Percentiles rank a stretch among this genome's conserved stretches.
Conservation (phyloP, 2,329 filamentous ascomycete species). For the Xylariaceae sp. region DNA sequence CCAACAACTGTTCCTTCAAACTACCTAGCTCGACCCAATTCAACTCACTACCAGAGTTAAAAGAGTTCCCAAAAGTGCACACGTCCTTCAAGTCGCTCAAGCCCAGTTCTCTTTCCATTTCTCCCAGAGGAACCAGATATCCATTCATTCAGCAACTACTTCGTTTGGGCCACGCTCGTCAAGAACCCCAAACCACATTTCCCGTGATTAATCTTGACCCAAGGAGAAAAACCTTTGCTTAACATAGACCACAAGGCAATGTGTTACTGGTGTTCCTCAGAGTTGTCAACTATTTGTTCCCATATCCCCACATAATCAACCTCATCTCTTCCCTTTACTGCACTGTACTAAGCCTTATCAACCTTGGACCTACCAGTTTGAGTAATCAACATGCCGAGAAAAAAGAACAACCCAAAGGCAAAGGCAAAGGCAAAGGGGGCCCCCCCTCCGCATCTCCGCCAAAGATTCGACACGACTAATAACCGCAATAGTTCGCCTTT, state of each 20-base stretch:
- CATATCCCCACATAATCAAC: conserved; percentile 20
- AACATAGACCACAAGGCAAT: conserved; percentile 11
- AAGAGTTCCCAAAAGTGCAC: not conserved
- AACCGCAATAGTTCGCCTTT: conserved; percentile 26
- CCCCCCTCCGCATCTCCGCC: conserved; percentile 21
- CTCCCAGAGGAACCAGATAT: not conserved
- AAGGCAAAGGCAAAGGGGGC: conserved; percentile 31
- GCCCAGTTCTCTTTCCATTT: not conserved
- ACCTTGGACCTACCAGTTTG: no score
- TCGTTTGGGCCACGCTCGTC: not conserved
- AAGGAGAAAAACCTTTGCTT: not conserved
- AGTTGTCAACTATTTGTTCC: conserved; percentile 1
- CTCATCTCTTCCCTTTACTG: no score
- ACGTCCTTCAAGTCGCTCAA: not conserved
- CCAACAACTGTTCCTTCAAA: not conserved
- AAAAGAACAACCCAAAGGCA: conserved; percentile 27
- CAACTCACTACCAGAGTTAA: not conserved
- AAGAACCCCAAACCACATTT: not conserved
- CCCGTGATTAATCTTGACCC: not conserved
- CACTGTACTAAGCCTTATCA: no score
- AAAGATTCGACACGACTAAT: conserved; percentile 10
- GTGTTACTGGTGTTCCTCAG: conserved; percentile 11
- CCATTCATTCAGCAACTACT: not conserved
- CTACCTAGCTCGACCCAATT: not conserved
- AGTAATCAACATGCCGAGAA: conserved; percentile 41